Base-by-base conservation (phyloP, 352 stramenopile genomes). In the Discostella stelligera region DNA sequence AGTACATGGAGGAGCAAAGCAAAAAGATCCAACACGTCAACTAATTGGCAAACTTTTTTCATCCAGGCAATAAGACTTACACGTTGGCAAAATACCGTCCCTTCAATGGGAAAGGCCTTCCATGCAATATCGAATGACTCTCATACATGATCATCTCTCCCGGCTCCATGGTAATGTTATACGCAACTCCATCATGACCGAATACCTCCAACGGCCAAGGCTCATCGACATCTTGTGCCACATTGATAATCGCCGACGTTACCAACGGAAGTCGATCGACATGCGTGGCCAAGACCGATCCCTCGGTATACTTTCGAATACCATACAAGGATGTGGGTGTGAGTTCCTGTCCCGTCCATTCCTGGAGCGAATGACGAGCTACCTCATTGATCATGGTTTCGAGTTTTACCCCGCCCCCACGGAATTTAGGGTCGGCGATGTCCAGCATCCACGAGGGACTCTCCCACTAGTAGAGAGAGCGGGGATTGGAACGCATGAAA, bases 61-160 rank as follows among this genome's bases (percentile, higher is more conserved):
- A 44, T 44, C 37, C 11, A 10, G 11, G 13, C 0, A 44, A 3
- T 49, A 50, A 49, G 21, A 64, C 37, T 63, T 90, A 94, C 41
- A 93, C 27, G 66, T 91, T 92, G 60, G 79, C 86, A 66, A 80
- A 90, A 52, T 64, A 87, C 27, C 79, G 63, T 70, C 90, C 90
- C 61, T 90, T 80, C n/a, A 92, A 52, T n/a, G 84, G 82, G 64
- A 90, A 91, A 14, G 86, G 86, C 58, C 86, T 41, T 8, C 83
- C 90, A 70, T 95, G 90, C 13, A 94, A 73, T 44, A 89, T 79
- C n/a, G 76, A 91, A 67, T 89, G 83, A 52, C 53, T 84, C 71
- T 96, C 92, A 66, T 94, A 93, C 80, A 96, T 71, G 27, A 95
- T 84, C 82, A 95, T 90, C 50, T 96, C 91, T 50, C 92, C 91